phyloP scores from a whole-genome alignment of 805 yeast species.

The Myxozyma neotropica region DNA sequence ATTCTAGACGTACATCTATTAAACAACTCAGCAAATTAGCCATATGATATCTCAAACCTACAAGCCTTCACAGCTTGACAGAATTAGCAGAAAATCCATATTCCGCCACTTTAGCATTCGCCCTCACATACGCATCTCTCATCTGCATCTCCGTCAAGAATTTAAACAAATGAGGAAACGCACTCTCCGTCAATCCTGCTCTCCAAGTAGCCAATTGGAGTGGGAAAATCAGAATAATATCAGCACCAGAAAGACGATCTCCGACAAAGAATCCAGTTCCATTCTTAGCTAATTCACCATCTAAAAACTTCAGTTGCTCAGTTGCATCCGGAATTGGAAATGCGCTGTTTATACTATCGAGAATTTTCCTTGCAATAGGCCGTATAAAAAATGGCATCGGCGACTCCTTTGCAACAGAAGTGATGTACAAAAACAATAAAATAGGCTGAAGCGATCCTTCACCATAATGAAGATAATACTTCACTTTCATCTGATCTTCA shows the following conservation, averaged over 20 bases:
- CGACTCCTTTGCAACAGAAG: neutral
- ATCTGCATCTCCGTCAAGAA: constrained; percentile 37
- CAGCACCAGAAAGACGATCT: constrained; percentile 61
- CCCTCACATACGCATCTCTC: constrained; percentile 38
- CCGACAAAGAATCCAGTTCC: constrained; percentile 61
- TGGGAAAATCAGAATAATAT: constrained; percentile 59
- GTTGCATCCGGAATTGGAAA: constrained; percentile 55
- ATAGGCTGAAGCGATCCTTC: constrained; percentile 65
- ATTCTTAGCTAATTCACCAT: constrained; percentile 48
- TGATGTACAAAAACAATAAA: constrained; percentile 44
- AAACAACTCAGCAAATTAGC: no score
- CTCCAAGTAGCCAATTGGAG: constrained; percentile 29
- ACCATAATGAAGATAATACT: constrained; percentile 57
- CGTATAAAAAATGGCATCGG: constrained; percentile 51
- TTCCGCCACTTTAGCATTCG: constrained; percentile 20
- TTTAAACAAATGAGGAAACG: constrained; percentile 38
- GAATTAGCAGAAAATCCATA: neutral
- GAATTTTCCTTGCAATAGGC: constrained; percentile 48
- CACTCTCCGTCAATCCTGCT: constrained; percentile 19
- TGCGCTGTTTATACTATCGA: constrained; percentile 51
- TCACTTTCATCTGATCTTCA: constrained; percentile 50
- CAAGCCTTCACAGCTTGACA: neutral
- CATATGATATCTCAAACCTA: no score
- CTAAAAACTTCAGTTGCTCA: constrained; percentile 48
- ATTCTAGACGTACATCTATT: no score